A percentile compares a stretch with the other conserved stretches of the same genome.
Conservation (phyloP, 345 rosid species). For the Ceriops zippeliana region DNA sequence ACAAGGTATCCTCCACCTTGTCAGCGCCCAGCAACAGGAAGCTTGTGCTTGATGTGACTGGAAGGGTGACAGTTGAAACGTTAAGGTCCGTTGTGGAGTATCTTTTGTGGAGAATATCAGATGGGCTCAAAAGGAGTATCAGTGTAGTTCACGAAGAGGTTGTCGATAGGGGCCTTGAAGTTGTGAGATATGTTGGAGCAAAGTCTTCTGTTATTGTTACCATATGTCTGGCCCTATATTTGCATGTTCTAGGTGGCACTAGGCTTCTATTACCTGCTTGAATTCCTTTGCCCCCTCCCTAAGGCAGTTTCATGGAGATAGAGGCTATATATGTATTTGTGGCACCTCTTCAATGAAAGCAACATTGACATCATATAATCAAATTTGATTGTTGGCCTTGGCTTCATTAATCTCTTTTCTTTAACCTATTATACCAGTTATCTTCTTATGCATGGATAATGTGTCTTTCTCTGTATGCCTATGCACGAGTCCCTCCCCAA, state of each 20-base stretch:
- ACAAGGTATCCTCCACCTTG: slow-evolving; percentile 50
- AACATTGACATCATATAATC: not conserved
- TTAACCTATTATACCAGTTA: not conserved
- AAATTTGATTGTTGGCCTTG: slow-evolving; percentile 3
- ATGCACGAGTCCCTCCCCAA: too few species aligned
- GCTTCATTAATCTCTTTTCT: not conserved
- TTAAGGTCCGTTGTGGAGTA: slow-evolving; percentile 57
- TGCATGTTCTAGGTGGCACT: slow-evolving; percentile 54
- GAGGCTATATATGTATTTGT: slow-evolving; percentile 9
- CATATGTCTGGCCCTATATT: slow-evolving; percentile 68
- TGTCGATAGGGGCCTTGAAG: slow-evolving; percentile 60
- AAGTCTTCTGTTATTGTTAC: slow-evolving; percentile 73
- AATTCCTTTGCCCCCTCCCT: slow-evolving; percentile 4
- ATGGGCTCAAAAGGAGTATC: slow-evolving; percentile 50
- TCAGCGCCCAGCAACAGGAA: slow-evolving; percentile 68
- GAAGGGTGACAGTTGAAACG: slow-evolving; percentile 79
- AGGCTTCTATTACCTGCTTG: slow-evolving; percentile 47
- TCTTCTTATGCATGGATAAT: not conserved
- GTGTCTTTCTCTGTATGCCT: too few species aligned
- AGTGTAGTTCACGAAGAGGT: slow-evolving; percentile 51
- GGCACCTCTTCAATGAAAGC: slow-evolving; percentile 12
- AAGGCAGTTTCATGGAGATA: slow-evolving; percentile 8
- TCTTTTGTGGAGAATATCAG: slow-evolving; percentile 57
- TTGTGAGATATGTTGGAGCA: slow-evolving; percentile 56
- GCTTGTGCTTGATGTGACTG: slow-evolving; percentile 87